Evolutionary conservation across 139 green algal species (phyloP).

Genomic region (Coelastrella sp.): DNA sequence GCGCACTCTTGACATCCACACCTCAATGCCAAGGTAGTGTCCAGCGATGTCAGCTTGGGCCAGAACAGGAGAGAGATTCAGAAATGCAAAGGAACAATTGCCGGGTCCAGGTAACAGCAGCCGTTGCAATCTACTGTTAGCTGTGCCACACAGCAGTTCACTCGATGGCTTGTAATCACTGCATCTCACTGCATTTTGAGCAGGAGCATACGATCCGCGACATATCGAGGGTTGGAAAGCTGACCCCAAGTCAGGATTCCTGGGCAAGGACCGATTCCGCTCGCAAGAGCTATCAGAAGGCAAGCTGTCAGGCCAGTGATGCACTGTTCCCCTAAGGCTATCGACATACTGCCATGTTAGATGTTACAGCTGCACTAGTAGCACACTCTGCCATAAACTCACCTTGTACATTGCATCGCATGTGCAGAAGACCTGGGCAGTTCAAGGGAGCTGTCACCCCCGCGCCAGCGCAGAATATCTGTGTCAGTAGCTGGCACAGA

Average conservation of each 20-base stretch:
- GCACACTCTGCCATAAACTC: no score
- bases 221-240: conserved; percentile 56
- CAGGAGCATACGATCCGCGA: conserved; percentile 65
- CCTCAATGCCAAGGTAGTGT: no score
- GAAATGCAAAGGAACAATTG: conserved; percentile 10
- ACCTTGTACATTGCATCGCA: no score
- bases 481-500: conserved; percentile 26
- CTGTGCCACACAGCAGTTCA: no score
- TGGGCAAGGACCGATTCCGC: conserved; percentile 56
- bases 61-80: conserved; percentile 41
- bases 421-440: conserved; percentile 20
- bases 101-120: conserved; percentile 46
- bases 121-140: neutral
- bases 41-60: conserved; percentile 14
- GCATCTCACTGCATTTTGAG: neutral
- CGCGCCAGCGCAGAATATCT: conserved; percentile 52
- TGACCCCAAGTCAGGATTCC: conserved; percentile 59
- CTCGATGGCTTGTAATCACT: neutral
- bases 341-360: no score
- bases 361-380: neutral
- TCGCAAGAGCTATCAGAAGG: conserved; percentile 35
- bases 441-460: conserved; percentile 56
- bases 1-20: no score
- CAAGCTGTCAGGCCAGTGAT: neutral
- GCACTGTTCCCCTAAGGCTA: no score